Base-by-base conservation (phyloP, 345 rosid genomes). In the Camelina sativa region DNA sequence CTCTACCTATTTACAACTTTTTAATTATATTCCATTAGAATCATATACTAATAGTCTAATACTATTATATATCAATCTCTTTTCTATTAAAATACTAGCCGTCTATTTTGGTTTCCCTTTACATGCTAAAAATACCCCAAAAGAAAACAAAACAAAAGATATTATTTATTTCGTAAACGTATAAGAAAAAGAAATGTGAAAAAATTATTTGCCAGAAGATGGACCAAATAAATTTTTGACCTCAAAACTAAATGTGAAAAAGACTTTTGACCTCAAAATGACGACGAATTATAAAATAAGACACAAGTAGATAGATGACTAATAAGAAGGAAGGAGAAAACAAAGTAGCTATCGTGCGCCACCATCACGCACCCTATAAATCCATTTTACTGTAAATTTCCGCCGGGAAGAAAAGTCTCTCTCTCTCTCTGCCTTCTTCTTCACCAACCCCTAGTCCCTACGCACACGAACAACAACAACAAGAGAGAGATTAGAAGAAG, bases 371-470 rank as follows among this genome's bases (percentile, higher is more conserved):
- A 56, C 25, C 62, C 1, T 71, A 71, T 77, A 71, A 30, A 65
- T 34, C 50, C 9, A 34, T 56, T 65, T 57, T 2, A 71, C 80
- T 70, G 76, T 64, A 63, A 77, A 70, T 38, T 76, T 71, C 75
- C 73, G 80, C 80, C 80, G 80, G 80, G 80, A 77, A 77, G 76
- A 71, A 77, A 71, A 77, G 72, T 77, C 73, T 28, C 30, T 23
- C 25, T 23, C 25, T n/a, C n/a, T 28, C 30, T 28, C 30, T 28
- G 30, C 30, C 65, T 60, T 51, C 46, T 35, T 46, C 66, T 62
- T 34, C 51, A 62, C 70, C 79, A 62, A 76, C 75, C 75, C 30
- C 30, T 28, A 28, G 30, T 28, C 30, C 30, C 64, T 69, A 71
- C 52, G 16, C 76, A 51, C 40, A 46, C 51, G 12, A 38, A 38